Evolutionary conservation across 805 yeast genomes (phyloP).

Genomic region (Zygosaccharomyces siamensis): DNA sequence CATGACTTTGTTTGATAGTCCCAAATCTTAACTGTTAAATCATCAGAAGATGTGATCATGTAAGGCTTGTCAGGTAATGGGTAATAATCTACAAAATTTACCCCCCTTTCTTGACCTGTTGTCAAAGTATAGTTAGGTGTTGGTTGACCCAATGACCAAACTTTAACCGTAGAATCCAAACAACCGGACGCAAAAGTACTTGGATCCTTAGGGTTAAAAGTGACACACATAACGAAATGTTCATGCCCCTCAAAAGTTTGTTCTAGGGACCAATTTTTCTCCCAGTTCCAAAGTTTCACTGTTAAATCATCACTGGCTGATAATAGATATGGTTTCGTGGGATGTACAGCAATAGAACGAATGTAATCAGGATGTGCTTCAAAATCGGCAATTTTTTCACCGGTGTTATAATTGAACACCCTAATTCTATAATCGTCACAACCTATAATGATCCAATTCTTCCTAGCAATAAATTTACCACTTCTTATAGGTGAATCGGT

Average conservation of each 20-base stretch:
- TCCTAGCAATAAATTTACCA: slow-evolving; percentile 90
- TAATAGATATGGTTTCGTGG: slow-evolving; percentile 81
- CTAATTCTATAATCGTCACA: slow-evolving; percentile 93
- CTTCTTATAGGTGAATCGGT: slow-evolving; percentile 96
- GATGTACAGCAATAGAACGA: slow-evolving; percentile 90
- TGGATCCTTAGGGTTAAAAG: slow-evolving; percentile 96
- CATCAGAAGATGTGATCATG: slow-evolving; percentile 86
- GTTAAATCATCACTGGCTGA: slow-evolving; percentile 91
- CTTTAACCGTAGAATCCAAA: slow-evolving; percentile 91
- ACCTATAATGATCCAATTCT: slow-evolving; percentile 95
- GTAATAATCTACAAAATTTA: slow-evolving; percentile 92
- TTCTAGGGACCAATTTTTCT: slow-evolving; percentile 81
- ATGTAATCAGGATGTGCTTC: slow-evolving; percentile 98
- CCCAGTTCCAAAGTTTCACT: slow-evolving; percentile 97
- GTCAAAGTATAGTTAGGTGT: slow-evolving; percentile 85
- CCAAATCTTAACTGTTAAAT: slow-evolving; percentile 84
- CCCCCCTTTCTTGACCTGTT: slow-evolving; percentile 92
- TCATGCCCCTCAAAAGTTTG: slow-evolving; percentile 93
- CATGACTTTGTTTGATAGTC: slow-evolving; percentile 96
- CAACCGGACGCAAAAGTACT: slow-evolving; percentile 97
- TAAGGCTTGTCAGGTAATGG: slow-evolving; percentile 98
- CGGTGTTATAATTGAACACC: slow-evolving; percentile 91
- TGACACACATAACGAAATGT: slow-evolving; percentile 90
- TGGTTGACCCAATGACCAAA: slow-evolving; percentile 89
- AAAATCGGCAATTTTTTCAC: slow-evolving; percentile 89